Percentiles rank a stretch among this genome's conserved stretches.
Conservation (phyloP, 176 grass and related monocot species). For the Pontederia paniculata region DNA sequence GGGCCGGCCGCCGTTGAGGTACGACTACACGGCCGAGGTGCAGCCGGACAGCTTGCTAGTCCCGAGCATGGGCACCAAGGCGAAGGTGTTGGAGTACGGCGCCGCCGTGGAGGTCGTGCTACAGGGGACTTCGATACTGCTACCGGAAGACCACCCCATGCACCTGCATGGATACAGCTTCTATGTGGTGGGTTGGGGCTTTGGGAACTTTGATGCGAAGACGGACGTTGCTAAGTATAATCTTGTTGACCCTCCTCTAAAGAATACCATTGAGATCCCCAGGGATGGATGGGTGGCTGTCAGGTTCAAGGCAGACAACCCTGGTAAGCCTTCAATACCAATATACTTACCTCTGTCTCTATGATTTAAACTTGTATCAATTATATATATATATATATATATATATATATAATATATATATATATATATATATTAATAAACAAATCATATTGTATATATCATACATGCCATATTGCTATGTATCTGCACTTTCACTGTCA, state of each 20-base stretch:
- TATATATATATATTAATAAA: no score
- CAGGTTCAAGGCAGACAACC: conserved; percentile 13
- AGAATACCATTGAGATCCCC: conserved; percentile 11
- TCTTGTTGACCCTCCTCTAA: conserved; percentile 2
- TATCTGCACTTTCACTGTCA: no score
- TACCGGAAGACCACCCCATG: conserved; percentile 12
- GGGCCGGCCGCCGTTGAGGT: conserved; percentile 25
- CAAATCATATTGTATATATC: no score
- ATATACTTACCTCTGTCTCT: not conserved
- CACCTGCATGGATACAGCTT: conserved; percentile 17
- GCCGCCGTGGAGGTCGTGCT: conserved; percentile 4
- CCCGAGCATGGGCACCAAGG: conserved; percentile 11
- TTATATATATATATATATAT: no score
- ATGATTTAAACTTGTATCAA: no score
- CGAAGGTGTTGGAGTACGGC: conserved; percentile 5
- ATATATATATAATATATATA: no score
- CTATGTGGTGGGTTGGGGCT: conserved; percentile 9
- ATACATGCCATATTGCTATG: no score
- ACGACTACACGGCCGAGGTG: conserved; percentile 28
- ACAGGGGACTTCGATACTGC: conserved; percentile 6
- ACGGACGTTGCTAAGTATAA: conserved; percentile 2
- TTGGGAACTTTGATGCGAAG: not conserved
- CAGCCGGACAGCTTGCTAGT: not conserved
- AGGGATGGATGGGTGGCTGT: conserved; percentile 10
- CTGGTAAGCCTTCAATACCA: conserved; percentile 9